These are phyloP conservation scores for Colletotrichum brevisporum DNA, from an alignment of 2,329 filamentous ascomycete species.

Conservation along the genomic window DNA sequence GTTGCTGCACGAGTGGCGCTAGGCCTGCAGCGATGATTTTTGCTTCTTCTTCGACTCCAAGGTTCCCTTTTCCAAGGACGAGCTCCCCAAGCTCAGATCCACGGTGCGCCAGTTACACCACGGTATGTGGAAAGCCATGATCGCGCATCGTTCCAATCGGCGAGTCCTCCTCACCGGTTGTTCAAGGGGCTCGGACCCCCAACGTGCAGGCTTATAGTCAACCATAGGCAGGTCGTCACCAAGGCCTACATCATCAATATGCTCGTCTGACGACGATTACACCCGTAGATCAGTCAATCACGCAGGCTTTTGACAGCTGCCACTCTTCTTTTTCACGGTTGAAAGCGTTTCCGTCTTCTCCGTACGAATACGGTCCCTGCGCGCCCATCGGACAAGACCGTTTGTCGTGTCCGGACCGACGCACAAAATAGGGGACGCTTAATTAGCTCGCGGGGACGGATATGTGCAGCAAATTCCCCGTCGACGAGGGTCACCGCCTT, in stretches of 20 bases:
- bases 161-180: background rate
- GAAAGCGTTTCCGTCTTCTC: too few relatives aligned
- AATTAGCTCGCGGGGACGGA: slow-evolving; percentile 40
- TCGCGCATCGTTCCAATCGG: slow-evolving; percentile 13
- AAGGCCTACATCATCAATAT: background rate
- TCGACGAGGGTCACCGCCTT: slow-evolving; percentile 33
- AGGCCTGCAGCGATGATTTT: slow-evolving; percentile 24
- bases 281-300: background rate
- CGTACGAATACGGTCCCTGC: slow-evolving; percentile 13
- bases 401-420: slow-evolving; percentile 24
- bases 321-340: background rate
- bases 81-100: background rate
- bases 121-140: background rate
- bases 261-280: background rate
- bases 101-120: slow-evolving; percentile 4
- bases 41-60: slow-evolving; percentile 6
- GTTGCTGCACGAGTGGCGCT: slow-evolving; percentile 30
- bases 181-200: background rate
- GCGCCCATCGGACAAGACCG: slow-evolving; percentile 22
- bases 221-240: background rate
- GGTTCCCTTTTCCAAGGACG: slow-evolving; percentile 4
- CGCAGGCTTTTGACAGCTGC: background rate
- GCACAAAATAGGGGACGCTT: slow-evolving; percentile 38
- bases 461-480: slow-evolving; percentile 39
- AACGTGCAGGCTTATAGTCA: background rate